phyloP scores from a whole-genome alignment of 2,329 filamentous ascomycete species.

The Apiospora phragmitis region DNA sequence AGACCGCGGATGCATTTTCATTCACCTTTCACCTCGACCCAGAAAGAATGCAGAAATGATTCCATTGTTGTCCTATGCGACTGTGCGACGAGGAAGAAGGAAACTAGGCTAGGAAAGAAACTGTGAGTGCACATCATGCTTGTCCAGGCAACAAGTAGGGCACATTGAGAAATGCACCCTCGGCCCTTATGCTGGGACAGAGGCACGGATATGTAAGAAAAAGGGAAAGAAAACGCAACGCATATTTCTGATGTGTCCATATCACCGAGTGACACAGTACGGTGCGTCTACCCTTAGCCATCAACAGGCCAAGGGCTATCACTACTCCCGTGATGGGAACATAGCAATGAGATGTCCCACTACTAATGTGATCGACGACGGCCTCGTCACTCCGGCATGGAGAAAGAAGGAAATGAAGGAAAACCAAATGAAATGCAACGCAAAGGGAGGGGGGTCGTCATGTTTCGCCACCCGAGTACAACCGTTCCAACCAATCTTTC shows the following conservation, averaged over 20 bases:
- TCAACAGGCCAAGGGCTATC: background rate
- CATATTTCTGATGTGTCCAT: background rate
- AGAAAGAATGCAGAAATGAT: too few relatives aligned
- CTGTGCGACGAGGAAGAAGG: background rate
- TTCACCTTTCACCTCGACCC: too few relatives aligned
- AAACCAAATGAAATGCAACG: background rate
- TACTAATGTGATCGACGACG: background rate
- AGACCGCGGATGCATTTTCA: background rate
- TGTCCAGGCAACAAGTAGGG: too few relatives aligned
- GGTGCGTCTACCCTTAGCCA: background rate
- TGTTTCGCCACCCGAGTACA: background rate
- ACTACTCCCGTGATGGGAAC: background rate
- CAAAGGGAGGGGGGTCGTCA: background rate
- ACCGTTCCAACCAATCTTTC: background rate
- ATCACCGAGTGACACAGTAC: background rate
- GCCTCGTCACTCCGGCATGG: background rate
- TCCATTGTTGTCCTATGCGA: background rate
- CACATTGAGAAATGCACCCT: background rate
- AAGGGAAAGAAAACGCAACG: background rate
- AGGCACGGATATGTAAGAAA: background rate
- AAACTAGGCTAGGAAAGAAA: background rate
- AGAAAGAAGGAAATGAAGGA: background rate
- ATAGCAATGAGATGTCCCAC: background rate
- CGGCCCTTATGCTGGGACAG: background rate
- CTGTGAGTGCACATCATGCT: too few relatives aligned